Base-by-base conservation (phyloP, 257 asterid species). In the Plantago elongata region DNA sequence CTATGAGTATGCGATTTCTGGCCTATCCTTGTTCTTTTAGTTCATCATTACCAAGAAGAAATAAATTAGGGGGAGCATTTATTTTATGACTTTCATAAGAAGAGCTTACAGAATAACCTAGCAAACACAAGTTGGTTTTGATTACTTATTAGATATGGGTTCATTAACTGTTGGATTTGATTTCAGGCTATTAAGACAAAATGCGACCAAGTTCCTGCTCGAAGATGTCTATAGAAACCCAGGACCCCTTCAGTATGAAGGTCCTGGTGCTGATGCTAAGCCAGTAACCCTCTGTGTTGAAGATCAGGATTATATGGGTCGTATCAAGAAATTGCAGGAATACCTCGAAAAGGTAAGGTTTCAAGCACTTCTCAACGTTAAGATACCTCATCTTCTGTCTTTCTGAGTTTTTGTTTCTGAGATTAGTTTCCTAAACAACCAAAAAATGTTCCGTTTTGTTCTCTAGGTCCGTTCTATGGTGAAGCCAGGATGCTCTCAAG, bases 401-500 rank as follows among this genome's bases (percentile, higher is more conserved):
- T 13, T 6, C 11, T 55, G 9, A 1, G 8, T 34, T 34, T 34
- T 34, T 34, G 5, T 4, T 34, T 34, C 8, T 34, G 5, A 4
- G 27, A 22, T 22, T 22, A 22, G 27, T 22, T n/a, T n/a, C n/a
- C n/a, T n/a, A n/a, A 22, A 22, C 27, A 34, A 34, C 5, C 40
- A 4, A 34, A 34, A n/a, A 49, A n/a, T 10, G 15, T 6, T 18
- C n/a, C n/a, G 2, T 1, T 13, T 49, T 47, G 59, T n/a, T 55
- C 9, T 11, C 15, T 73, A 92, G 99, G 99, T 92, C 52, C 96
- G 97, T 4, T 72, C 88, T 7, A 84, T 92, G 43, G 99, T 92
- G 79, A 92, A 92, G 63, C 97, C 97, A 2, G 99, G 99, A 37
- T 92, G 99, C 73, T 83, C 99, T 8, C 96, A 89, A 72, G 99